Base-by-base conservation (phyloP, 2,329 filamentous ascomycete species). In the Stylonectria norvegica region DNA sequence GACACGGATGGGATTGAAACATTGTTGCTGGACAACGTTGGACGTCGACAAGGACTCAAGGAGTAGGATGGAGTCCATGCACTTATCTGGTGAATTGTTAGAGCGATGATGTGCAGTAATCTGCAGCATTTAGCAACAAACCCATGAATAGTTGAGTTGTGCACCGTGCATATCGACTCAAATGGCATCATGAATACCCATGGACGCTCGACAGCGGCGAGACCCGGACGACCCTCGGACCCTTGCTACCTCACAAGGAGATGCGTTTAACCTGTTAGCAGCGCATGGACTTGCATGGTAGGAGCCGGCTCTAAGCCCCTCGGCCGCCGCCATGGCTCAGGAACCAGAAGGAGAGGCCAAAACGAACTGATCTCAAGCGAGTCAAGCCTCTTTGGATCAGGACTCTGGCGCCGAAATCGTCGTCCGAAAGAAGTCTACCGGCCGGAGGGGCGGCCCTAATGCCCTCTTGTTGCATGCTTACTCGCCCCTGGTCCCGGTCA, bases 261-360 rank as follows among this genome's bases (percentile, higher is more conserved):
- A 55, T 55, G 45, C 52, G 46, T 50, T 40, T 47, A 40, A 44
- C 43, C n/a, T n/a, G n/a, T 47, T 47, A 36, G 40, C 39, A 48
- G 50, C 49, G 45, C 22, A 20, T 17, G 47, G 38, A 41, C 38
- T 49, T 45, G 51, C 25, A 37, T 19, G 50, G 47, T 44, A 55
- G 57, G 56, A 50, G 40, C 59, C 58, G 55, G 55, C 52, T 52
- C 46, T 55, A 58, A 56, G 45, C 38, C 44, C 44, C 44, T 58
- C 54, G 59, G 61, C 56, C 58, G 58, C 58, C 57, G 59, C 51
- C 48, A 43, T 51, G 15, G 42, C 46, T 45, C 45, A 53, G 41
- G 38, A 41, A 48, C 47, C 37, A 52, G 33, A 50, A 36, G 25
- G 36, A 29, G 28, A 51, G 47, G 38, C 39, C 48, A 35, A 41